Evolutionary conservation across 2,329 filamentous ascomycete species (phyloP), one percentile per base, ranked within the genome.

Genomic region (Emmonsiellopsis sp.): DNA sequence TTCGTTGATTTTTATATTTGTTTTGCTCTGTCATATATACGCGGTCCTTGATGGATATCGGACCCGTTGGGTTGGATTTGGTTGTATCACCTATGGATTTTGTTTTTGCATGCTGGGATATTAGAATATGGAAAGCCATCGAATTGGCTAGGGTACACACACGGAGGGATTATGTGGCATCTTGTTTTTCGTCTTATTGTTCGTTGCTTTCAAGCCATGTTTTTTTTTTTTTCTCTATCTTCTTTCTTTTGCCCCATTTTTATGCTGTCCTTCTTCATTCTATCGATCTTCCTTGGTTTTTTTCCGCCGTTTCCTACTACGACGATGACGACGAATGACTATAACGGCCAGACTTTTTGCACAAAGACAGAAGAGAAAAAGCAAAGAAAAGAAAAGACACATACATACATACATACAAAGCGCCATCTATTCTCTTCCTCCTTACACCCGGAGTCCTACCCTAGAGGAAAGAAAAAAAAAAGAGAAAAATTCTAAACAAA

Each of bases 101-200:
- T 42, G 5, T 45, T 38, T 46, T 46, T 44, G 32, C 50, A 35
- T 52, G 35, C 15, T 40, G 47, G 35, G 16, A 20, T 49, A n/a
- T 49, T 49, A 49, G 47, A 49, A 15, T 26, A 30, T 49, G 47
- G 46, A 37, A 20, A 13, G 47, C 47, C 47, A 40, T 40, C 47
- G 16, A 49, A 40, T 32, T 49, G 47, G 47, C 46, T 20, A 30
- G 32, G 46, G 30, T 16, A 30, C 30, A 10, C 26, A 40, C 46
- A 31, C 20, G 20, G 20, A 26, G 20, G 20, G 20, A 26, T 26
- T 26, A 26, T 26, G 20, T 26, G 20, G 20, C 20, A 26, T 26
- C 20, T 26, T 26, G 20, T 50, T 43, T 54, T 46, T 45, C 11
- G 35, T 15, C 45, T 49, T 42, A 10, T 26, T 46, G 31, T 53